Evolutionary conservation across 2,329 filamentous ascomycete species (phyloP).

Genomic region (Microsporum canis): DNA sequence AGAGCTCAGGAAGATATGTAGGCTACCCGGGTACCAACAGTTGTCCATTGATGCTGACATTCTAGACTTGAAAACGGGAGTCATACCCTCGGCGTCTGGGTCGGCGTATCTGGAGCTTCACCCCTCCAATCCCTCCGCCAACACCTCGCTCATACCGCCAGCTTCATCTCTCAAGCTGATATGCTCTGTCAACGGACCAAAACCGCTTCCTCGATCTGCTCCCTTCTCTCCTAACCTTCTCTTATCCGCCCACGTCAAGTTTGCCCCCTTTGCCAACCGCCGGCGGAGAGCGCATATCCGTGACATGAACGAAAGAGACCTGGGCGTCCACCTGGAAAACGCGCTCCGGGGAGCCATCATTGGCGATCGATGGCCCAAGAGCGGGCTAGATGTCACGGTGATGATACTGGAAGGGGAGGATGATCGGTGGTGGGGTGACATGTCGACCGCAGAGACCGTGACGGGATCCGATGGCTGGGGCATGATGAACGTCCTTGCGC

Average conservation of each 20-base stretch:
- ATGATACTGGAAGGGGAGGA: slow-evolving; percentile 91
- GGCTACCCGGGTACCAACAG: neutral
- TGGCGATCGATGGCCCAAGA: slow-evolving; percentile 96
- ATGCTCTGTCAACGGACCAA: slow-evolving; percentile 86
- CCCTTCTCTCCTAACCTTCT: slow-evolving; percentile 89
- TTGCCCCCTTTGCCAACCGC: slow-evolving; percentile 82
- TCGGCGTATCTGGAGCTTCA: slow-evolving; percentile 58
- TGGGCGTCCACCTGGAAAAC: slow-evolving; percentile 83
- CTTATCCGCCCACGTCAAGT: slow-evolving; percentile 88
- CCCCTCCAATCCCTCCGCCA: slow-evolving; percentile 39
- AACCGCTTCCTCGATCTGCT: slow-evolving; percentile 77
- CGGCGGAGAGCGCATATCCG: slow-evolving; percentile 74
- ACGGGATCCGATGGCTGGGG: slow-evolving; percentile 59
- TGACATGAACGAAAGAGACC: slow-evolving; percentile 74
- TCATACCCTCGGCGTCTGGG: slow-evolving; percentile 86
- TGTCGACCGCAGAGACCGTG: slow-evolving; percentile 36
- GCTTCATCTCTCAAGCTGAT: slow-evolving; percentile 73
- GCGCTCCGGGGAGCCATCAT: slow-evolving; percentile 82
- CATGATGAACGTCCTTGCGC: slow-evolving; percentile 80
- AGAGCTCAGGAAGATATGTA: slow-evolving; percentile 70
- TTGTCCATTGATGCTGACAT: slow-evolving; percentile 13
- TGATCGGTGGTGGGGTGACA: slow-evolving; percentile 54
- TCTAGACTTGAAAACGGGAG: slow-evolving; percentile 74
- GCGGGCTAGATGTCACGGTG: slow-evolving; percentile 86
- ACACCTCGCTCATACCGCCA: slow-evolving; percentile 39